phyloP scores from a whole-genome alignment of 2,329 filamentous ascomycete species.

The Neodidymelliopsis sp. region DNA sequence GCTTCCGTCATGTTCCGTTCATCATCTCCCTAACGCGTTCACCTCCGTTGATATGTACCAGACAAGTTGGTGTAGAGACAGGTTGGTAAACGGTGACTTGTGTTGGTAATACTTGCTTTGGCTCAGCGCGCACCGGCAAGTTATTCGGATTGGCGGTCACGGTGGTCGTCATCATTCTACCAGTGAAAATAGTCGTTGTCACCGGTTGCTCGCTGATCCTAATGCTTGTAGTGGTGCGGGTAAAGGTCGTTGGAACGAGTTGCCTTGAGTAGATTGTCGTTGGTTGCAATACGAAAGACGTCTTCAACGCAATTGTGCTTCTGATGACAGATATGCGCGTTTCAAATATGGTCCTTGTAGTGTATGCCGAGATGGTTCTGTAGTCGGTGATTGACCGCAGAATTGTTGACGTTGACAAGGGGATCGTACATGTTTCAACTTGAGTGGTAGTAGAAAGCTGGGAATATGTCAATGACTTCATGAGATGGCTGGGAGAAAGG shows the following conservation, averaged over 20 bases:
- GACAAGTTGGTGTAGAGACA: not conserved
- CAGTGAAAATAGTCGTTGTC: constrained; percentile 3
- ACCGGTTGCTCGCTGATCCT: not conserved
- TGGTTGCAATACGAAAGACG: constrained; percentile 5
- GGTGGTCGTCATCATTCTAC: constrained; percentile 1
- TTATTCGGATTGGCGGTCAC: not conserved
- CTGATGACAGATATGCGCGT: not conserved
- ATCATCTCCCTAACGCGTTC: too few species aligned
- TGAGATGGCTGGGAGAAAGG: too few species aligned
- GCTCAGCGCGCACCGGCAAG: not conserved
- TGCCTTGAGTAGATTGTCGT: constrained; percentile 12
- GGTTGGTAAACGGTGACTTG: not conserved
- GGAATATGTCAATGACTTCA: too few species aligned
- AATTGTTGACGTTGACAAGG: not conserved
- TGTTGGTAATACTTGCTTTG: not conserved
- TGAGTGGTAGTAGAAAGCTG: not conserved
- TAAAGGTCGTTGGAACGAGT: not conserved
- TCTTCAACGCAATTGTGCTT: not conserved
- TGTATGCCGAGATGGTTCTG: not conserved
- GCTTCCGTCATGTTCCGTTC: too few species aligned
- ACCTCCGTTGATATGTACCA: too few species aligned
- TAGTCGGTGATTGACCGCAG: not conserved
- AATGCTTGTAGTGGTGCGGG: not conserved
- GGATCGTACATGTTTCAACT: not conserved
- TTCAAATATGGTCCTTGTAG: constrained; percentile 1